Conservation (phyloP, 495 filamentous ascomycete genomes). For the Hyaloscypha variabilis region DNA sequence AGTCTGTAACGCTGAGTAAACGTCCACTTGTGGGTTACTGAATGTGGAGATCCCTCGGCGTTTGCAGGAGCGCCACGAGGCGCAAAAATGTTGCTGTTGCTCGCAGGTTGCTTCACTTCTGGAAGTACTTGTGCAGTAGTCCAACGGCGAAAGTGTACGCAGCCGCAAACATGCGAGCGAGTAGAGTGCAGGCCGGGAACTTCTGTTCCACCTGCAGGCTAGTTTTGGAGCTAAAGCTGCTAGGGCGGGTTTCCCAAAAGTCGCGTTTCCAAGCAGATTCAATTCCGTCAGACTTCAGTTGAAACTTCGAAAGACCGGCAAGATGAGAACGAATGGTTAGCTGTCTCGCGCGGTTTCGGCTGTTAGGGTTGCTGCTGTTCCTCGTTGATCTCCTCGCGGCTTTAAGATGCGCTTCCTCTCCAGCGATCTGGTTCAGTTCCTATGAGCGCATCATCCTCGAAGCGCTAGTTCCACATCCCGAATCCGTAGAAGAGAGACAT, state of each 20-base stretch:
- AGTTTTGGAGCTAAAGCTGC: neutral
- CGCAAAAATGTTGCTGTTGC: neutral
- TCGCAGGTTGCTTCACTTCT: neutral
- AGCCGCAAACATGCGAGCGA: too few species aligned
- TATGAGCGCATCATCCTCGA: neutral
- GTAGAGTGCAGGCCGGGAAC: neutral
- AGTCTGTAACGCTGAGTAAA: neutral
- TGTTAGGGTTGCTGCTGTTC: neutral
- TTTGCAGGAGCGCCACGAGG: neutral
- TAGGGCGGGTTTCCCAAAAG: too few species aligned
- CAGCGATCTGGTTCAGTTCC: neutral
- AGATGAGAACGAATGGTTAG: neutral
- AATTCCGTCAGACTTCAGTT: neutral
- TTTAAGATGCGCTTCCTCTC: neutral
- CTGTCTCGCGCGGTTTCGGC: neutral
- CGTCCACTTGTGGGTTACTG: neutral
- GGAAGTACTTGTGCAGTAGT: constrained; percentile 1
- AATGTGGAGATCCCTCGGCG: neutral
- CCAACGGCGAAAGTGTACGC: neutral
- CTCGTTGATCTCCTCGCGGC: neutral
- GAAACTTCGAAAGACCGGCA: too few species aligned
- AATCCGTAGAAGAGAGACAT: constrained; percentile 2
- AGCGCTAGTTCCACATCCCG: constrained; percentile 1
- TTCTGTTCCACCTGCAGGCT: neutral
- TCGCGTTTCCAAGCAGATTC: too few species aligned